Conservation (phyloP, 257 asterid species). For the Solanum tarijense region DNA sequence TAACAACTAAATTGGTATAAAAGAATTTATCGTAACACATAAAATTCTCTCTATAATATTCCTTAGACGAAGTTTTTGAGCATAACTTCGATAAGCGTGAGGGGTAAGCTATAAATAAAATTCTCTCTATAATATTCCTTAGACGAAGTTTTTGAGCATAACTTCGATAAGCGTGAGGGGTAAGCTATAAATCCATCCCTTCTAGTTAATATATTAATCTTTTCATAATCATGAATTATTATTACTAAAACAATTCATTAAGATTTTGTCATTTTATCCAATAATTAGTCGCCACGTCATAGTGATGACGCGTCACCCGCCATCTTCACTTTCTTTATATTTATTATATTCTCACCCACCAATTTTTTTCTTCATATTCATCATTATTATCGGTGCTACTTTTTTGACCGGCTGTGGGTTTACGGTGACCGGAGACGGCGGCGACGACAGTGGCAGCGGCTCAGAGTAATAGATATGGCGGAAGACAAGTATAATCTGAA, state of each 20-base stretch:
- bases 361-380: neutral
- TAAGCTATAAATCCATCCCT: neutral
- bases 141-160: neutral
- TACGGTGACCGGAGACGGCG: neutral
- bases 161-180: neutral
- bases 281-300: neutral
- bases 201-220: neutral
- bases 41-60: too few relatives aligned
- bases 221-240: neutral
- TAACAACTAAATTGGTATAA: neutral
- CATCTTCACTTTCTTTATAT: neutral
- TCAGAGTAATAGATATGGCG: slow-evolving; percentile 27
- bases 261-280: neutral
- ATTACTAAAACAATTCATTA: neutral
- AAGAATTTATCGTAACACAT: neutral
- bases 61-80: neutral
- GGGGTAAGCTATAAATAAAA: neutral
- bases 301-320: neutral
- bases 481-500: slow-evolving; percentile 75
- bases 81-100: neutral
- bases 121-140: too few relatives aligned
- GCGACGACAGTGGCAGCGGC: neutral
- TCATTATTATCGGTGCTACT: neutral
- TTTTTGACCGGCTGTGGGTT: neutral
- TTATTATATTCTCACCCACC: neutral